Percentiles rank a stretch among this genome's conserved stretches.
phyloP scores from a whole-genome alignment of 208 protist genomes.

The Novymonas esmeraldas region DNA sequence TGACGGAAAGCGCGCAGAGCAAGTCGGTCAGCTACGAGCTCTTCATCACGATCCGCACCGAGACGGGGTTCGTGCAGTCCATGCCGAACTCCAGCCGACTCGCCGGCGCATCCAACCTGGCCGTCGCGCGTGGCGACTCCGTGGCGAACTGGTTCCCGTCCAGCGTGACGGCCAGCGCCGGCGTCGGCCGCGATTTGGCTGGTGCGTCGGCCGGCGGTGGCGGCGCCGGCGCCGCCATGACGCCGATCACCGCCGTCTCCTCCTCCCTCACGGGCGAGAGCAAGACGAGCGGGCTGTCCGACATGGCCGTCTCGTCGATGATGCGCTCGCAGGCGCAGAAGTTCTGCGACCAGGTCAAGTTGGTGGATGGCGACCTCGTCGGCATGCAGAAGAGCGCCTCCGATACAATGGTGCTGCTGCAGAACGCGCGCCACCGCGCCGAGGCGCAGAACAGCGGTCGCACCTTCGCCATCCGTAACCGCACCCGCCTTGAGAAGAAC shows the following conservation, averaged over 20 bases:
- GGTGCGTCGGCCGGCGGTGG: slow-evolving; percentile 16
- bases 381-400: slow-evolving; percentile 74
- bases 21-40: slow-evolving; percentile 82
- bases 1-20: slow-evolving; percentile 60
- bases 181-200: slow-evolving; percentile 11
- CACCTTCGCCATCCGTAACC: slow-evolving; percentile 82
- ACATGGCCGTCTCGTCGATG: slow-evolving; percentile 66
- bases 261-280: slow-evolving; percentile 78
- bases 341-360: slow-evolving; percentile 75
- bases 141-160: slow-evolving; percentile 74
- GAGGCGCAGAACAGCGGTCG: slow-evolving; percentile 76
- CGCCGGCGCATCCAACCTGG: slow-evolving; percentile 64
- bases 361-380: slow-evolving; percentile 71
- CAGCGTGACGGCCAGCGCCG: slow-evolving; percentile 13
- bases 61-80: slow-evolving; percentile 69
- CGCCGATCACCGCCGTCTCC: slow-evolving; percentile 72
- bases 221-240: slow-evolving; percentile 22
- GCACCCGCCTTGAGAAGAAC: slow-evolving; percentile 54
- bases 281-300: slow-evolving; percentile 66
- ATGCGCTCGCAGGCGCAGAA: slow-evolving; percentile 68
- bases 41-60: slow-evolving; percentile 74
- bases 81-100: slow-evolving; percentile 80
- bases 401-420: slow-evolving; percentile 76
- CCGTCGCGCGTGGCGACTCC: slow-evolving; percentile 30
- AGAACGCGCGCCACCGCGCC: slow-evolving; percentile 72